Base-by-base conservation (phyloP, 192 early-diverging fungal species). In the Coemansia sp. region DNA sequence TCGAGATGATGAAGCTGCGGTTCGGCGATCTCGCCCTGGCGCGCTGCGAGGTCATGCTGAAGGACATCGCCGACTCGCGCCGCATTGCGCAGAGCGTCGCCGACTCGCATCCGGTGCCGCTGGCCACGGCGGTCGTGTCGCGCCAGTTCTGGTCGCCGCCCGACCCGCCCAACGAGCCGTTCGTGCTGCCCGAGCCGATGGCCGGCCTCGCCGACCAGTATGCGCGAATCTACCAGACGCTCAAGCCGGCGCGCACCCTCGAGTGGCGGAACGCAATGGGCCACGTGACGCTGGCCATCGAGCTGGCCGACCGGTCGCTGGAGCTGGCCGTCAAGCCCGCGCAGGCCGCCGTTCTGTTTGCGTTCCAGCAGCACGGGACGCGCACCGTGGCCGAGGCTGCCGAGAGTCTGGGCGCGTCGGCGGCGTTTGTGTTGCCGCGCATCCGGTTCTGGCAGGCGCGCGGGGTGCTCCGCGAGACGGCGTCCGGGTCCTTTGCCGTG, bases 41-140 rank as follows among this genome's bases (percentile, higher is more conserved):
- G 32, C 71, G 81, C 22, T 90, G 90, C 61, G 91, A 93, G 60
- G 91, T 94, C 7, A 94, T 94, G 92, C 76, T 94, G 5, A 91
- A 89, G 62, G 92, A 94, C 58, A 70, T 92, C 37, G 86, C 88
- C 12, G 90, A 91, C 44, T 93, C 91, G 0, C 87, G 88, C 44
- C 82, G 92, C 20, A 76, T 89, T 11, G 83, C 87, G 43, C 77
- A 79, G 54, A 76, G 77, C 55, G 76, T 89, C n/a, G 65, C 79
- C 19, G 79, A 85, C 45, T 6, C 49, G 70, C 7, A 38, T 11
- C 16, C 51, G 66, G 67, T 81, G 51, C 46, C 68, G 16, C 53
- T 87, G 41, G 75, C 79, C 42, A 64, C 85, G 14, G 64, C 68
- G 0, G 72, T 91, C 14, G 75, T 90, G 6, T 92, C 91, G 4